Percentiles rank a stretch among this genome's conserved stretches.
Conservation (phyloP, 768 basidiomycete species). For the Exidia glandulosa region DNA sequence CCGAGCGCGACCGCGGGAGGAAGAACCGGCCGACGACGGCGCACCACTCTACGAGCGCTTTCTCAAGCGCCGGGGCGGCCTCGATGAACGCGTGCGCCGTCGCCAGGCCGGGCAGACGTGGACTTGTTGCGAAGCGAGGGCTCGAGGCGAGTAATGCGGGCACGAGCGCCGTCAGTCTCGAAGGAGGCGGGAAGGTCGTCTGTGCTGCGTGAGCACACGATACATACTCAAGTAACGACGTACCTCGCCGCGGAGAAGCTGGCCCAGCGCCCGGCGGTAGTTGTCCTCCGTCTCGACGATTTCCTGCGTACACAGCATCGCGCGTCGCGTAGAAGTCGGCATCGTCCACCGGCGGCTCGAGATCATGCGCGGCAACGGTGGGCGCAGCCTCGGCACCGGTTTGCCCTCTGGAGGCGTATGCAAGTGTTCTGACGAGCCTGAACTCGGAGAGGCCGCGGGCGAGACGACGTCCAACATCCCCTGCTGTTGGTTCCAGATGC, state of each 20-base stretch:
- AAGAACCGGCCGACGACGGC: constrained; percentile 38
- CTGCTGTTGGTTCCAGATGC: neutral
- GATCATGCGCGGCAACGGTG: neutral
- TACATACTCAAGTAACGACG: too few species aligned
- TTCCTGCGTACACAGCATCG: neutral
- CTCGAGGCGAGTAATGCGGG: neutral
- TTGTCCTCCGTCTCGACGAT: neutral
- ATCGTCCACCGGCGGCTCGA: neutral
- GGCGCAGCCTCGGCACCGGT: neutral
- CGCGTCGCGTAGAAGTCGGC: neutral
- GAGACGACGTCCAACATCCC: neutral
- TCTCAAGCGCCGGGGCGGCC: constrained; percentile 40
- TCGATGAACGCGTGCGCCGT: constrained; percentile 35
- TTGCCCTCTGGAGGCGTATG: neutral
- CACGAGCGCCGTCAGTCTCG: neutral
- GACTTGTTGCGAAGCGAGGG: neutral
- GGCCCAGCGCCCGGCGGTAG: neutral
- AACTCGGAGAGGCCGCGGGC: too few species aligned
- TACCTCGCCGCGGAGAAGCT: neutral
- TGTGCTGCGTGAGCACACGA: neutral
- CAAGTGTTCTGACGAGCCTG: too few species aligned
- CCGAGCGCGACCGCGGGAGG: too few species aligned
- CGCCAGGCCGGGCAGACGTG: too few species aligned
- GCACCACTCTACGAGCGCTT: constrained; percentile 47
- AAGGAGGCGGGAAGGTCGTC: neutral